phyloP scores from a whole-genome alignment of 1,284 basidiomycete genomes.

The Pyrrhoderma lamaoense region DNA sequence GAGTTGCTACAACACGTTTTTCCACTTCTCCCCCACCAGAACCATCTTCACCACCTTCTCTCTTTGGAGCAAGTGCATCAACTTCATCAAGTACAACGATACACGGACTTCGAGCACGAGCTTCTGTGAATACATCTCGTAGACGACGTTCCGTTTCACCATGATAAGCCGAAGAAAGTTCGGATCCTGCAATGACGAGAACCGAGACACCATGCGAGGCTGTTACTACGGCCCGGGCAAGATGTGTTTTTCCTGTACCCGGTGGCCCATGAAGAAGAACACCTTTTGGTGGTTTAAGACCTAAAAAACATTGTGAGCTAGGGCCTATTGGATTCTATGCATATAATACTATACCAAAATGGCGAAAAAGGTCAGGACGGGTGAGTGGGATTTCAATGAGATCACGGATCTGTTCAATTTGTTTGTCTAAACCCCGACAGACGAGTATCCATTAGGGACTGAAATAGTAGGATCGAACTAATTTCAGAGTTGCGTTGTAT shows the following conservation, averaged over 20 bases:
- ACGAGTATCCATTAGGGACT: conserved; percentile 51
- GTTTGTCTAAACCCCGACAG: conserved; percentile 86
- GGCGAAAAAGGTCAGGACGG: conserved; percentile 82
- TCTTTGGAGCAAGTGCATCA: conserved; percentile 85
- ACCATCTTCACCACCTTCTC: conserved; percentile 83
- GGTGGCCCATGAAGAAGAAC: conserved; percentile 89
- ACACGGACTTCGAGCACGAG: conserved; percentile 75
- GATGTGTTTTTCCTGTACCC: conserved; percentile 91
- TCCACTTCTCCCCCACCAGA: conserved; percentile 90
- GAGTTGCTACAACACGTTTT: conserved; percentile 89
- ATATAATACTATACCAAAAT: conserved; percentile 57
- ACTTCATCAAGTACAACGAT: conserved; percentile 96
- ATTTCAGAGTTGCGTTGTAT: not conserved
- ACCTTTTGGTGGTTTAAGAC: conserved; percentile 83
- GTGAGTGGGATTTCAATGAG: conserved; percentile 93
- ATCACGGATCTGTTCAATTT: conserved; percentile 85
- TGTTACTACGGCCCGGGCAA: conserved; percentile 79
- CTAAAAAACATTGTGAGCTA: conserved; percentile 31
- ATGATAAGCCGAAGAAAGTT: conserved; percentile 91
- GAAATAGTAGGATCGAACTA: conserved; percentile 29
- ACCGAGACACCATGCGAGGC: conserved; percentile 65
- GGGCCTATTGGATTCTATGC: conserved; percentile 15
- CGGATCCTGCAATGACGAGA: conserved; percentile 89
- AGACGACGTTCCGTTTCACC: conserved; percentile 93
- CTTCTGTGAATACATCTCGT: conserved; percentile 84